phyloP scores from a whole-genome alignment of 2,329 filamentous ascomycete genomes.

The Microsporum audouinii region DNA sequence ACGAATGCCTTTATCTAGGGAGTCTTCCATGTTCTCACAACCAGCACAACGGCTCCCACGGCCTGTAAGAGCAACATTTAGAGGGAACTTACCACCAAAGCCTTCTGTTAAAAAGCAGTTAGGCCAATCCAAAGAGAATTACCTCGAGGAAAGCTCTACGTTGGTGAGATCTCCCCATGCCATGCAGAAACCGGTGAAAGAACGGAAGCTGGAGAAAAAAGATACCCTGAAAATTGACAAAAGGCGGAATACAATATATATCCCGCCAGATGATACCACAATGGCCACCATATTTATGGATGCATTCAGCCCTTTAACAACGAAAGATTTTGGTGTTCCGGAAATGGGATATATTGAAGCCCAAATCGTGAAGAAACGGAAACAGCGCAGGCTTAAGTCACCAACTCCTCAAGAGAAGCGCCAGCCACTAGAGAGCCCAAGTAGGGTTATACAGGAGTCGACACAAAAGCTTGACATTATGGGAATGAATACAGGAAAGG shows the following conservation, averaged over 20 bases:
- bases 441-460: slow-evolving; percentile 31
- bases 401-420: slow-evolving; percentile 20
- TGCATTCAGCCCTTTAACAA: slow-evolving; percentile 33
- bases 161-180: slow-evolving; percentile 5
- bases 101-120: slow-evolving; percentile 7
- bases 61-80: slow-evolving; percentile 23
- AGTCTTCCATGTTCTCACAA: slow-evolving; percentile 29
- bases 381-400: slow-evolving; percentile 15
- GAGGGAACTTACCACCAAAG: slow-evolving; percentile 14
- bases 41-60: slow-evolving; percentile 31
- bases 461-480: slow-evolving; percentile 35
- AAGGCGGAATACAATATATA: slow-evolving; percentile 31
- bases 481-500: slow-evolving; percentile 49
- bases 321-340: slow-evolving; percentile 13
- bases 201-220: slow-evolving; percentile 8
- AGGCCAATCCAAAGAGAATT: not conserved
- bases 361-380: slow-evolving; percentile 25
- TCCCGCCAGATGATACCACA: slow-evolving; percentile 33
- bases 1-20: slow-evolving; percentile 16
- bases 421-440: slow-evolving; percentile 38
- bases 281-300: slow-evolving; percentile 35
- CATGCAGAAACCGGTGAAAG: slow-evolving; percentile 13
- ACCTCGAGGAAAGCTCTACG: not conserved
- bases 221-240: slow-evolving; percentile 23
- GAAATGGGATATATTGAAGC: slow-evolving; percentile 26